These are phyloP conservation scores for Parmelia sp. DNA, from an alignment of 495 filamentous ascomycete species.

Conservation along the genomic window DNA sequence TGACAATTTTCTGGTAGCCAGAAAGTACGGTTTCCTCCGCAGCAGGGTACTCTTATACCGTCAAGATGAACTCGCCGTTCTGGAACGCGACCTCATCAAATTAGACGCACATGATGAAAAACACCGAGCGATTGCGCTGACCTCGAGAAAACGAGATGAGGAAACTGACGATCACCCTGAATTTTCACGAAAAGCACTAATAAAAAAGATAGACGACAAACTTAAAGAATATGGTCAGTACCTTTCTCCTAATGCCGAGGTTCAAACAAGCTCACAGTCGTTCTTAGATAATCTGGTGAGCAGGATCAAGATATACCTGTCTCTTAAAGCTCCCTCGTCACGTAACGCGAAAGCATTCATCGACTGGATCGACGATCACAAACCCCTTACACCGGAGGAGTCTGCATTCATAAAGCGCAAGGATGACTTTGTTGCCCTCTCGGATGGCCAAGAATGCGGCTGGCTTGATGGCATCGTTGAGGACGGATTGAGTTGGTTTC, in stretches of 20 bases:
- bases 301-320: constrained; percentile 14
- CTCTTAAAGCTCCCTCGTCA: constrained; percentile 20
- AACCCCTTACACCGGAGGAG: constrained; percentile 25
- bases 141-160: constrained; percentile 25
- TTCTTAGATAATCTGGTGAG: constrained; percentile 22
- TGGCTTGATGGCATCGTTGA: constrained; percentile 37
- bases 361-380: constrained; percentile 28
- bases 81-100: constrained; percentile 31
- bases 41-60: constrained; percentile 35
- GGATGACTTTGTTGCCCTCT: constrained; percentile 35
- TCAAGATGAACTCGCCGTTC: constrained; percentile 33
- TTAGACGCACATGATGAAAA: constrained; percentile 27
- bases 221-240: constrained; percentile 32
- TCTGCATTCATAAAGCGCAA: constrained; percentile 28
- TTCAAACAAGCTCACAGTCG: not conserved
- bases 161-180: constrained; percentile 15
- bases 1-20: constrained; percentile 33
- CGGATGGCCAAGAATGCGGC: constrained; percentile 31
- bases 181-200: constrained; percentile 26
- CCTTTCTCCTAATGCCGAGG: not conserved
- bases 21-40: constrained; percentile 35
- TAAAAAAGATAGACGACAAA: constrained; percentile 33
- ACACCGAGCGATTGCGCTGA: constrained; percentile 13
- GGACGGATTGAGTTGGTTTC: constrained; percentile 22
- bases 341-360: constrained; percentile 30